Evolutionary conservation across 2,329 filamentous ascomycete species (phyloP).

Genomic region (Purpureocillium takamizusanense): DNA sequence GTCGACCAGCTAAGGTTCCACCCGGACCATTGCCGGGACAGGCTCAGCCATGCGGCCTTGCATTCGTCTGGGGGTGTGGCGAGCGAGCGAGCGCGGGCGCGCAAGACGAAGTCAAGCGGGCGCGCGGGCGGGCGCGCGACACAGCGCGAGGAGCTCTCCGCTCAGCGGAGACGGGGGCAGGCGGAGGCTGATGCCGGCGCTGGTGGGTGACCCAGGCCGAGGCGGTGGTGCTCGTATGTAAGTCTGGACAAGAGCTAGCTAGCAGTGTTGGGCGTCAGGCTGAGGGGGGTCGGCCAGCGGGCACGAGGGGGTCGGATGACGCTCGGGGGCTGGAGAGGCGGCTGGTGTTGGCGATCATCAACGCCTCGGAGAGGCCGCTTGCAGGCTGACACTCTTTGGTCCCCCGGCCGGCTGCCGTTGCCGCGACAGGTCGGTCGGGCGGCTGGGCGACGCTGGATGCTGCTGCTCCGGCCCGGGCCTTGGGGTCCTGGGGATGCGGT

Average conservation of each 20-base stretch:
- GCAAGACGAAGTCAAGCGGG: neutral
- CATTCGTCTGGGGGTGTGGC: slow-evolving; percentile 7
- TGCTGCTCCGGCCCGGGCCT: neutral
- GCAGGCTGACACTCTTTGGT: no score
- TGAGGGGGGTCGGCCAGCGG: neutral
- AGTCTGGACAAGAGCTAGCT: slow-evolving; percentile 11
- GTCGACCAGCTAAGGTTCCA: slow-evolving; percentile 25
- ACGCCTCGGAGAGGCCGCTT: no score
- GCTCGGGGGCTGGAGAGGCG: neutral
- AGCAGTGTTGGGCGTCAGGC: slow-evolving; percentile 4
- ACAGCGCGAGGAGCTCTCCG: no score
- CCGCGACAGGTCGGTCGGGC: neutral
- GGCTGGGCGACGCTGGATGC: no score
- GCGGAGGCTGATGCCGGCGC: no score
- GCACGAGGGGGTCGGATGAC: slow-evolving; percentile 2
- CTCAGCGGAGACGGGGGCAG: slow-evolving; percentile 6
- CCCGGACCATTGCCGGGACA: slow-evolving; percentile 22
- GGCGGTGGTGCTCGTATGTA: slow-evolving; percentile 9
- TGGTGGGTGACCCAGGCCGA: slow-evolving; percentile 13
- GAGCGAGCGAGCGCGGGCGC: slow-evolving; percentile 1
- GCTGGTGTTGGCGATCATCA: neutral
- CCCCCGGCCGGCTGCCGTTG: neutral
- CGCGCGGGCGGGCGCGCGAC: no score
- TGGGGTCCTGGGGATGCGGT: neutral
- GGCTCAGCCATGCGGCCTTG: slow-evolving; percentile 6